phyloP scores from a whole-genome alignment of 169 alveolate species.

The Eimeria tenella region DNA sequence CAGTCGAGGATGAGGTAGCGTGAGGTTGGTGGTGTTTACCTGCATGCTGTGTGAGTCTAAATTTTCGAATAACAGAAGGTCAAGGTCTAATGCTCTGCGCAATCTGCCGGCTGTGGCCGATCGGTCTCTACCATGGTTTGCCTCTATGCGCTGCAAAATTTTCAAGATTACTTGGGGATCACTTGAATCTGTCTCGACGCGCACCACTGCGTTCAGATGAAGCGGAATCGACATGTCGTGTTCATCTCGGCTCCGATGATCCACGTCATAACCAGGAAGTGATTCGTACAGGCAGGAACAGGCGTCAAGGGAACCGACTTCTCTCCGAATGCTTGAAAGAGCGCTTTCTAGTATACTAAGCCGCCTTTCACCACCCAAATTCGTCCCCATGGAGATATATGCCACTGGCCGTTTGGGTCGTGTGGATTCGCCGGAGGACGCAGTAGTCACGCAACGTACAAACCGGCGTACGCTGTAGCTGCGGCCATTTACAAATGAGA shows the following conservation, averaged over 20 bases:
- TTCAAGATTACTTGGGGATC: conserved; percentile 36
- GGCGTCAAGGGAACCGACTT: conserved; percentile 34
- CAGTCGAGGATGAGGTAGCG: conserved; percentile 81
- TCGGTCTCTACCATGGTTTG: conserved; percentile 32
- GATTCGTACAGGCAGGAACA: conserved; percentile 74
- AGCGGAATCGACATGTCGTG: conserved; percentile 45
- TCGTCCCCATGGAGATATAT: conserved; percentile 75
- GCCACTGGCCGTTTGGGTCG: conserved; percentile 1
- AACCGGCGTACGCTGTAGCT: too few relatives aligned
- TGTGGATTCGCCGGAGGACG: too few relatives aligned
- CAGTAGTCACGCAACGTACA: too few relatives aligned
- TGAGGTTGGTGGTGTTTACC: neutral
- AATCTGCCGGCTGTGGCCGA: neutral
- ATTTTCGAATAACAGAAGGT: conserved; percentile 68
- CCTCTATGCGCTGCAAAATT: conserved; percentile 62
- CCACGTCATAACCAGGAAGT: conserved; percentile 34
- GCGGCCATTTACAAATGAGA: too few relatives aligned
- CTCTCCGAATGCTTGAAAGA: neutral
- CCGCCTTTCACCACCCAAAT: conserved; percentile 37
- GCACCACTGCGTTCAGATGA: conserved; percentile 67
- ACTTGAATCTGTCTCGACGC: neutral
- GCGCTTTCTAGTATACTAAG: conserved; percentile 66
- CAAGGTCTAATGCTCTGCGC: conserved; percentile 79
- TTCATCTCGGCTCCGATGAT: neutral
- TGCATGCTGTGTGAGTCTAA: neutral